These are phyloP conservation scores for Phyllosticta citrichinensis DNA, from an alignment of 2,329 filamentous ascomycete species.

Conservation along the genomic window DNA sequence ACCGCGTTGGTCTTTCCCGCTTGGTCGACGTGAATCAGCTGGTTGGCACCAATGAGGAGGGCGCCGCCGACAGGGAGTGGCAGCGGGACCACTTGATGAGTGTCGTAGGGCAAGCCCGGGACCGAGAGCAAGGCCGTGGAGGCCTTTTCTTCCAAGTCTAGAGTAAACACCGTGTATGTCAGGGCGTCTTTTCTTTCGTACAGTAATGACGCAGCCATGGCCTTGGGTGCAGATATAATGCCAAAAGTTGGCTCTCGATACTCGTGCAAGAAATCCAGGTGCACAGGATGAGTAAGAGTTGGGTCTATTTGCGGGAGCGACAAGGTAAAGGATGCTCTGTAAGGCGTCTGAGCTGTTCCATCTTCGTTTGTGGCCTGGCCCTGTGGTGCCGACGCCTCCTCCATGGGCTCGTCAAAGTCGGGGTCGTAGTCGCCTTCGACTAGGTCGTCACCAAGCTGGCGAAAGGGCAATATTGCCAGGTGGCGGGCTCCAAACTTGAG, in stretches of 20 bases:
- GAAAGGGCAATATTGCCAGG: slow-evolving; percentile 88
- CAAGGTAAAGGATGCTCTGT: slow-evolving; percentile 86
- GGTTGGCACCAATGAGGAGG: slow-evolving; percentile 76
- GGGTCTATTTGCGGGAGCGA: slow-evolving; percentile 83
- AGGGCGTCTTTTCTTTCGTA: slow-evolving; percentile 73
- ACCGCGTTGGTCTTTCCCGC: slow-evolving; percentile 88
- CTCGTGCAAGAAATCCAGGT: slow-evolving; percentile 88
- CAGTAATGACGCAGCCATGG: slow-evolving; percentile 63
- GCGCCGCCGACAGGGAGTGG: slow-evolving; percentile 82
- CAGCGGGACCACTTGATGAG: slow-evolving; percentile 72
- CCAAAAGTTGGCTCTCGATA: slow-evolving; percentile 97
- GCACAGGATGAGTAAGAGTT: slow-evolving; percentile 75
- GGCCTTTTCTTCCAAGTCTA: slow-evolving; percentile 86
- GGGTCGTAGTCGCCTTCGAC: slow-evolving; percentile 79
- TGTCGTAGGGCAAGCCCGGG: slow-evolving; percentile 72
- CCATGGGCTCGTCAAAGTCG: slow-evolving; percentile 54
- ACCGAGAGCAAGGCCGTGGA: slow-evolving; percentile 90
- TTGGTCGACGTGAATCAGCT: slow-evolving; percentile 91
- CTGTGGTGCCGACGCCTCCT: slow-evolving; percentile 19
- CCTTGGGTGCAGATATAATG: slow-evolving; percentile 69
- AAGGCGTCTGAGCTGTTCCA: slow-evolving; percentile 51
- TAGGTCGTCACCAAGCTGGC: slow-evolving; percentile 74
- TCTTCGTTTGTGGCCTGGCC: slow-evolving; percentile 23
- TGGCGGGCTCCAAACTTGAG: slow-evolving; percentile 85
- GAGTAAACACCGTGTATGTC: slow-evolving; percentile 86